These are phyloP conservation scores for Tylopilus intermedius DNA, from an alignment of 768 basidiomycete genomes.

Conservation along the genomic window DNA sequence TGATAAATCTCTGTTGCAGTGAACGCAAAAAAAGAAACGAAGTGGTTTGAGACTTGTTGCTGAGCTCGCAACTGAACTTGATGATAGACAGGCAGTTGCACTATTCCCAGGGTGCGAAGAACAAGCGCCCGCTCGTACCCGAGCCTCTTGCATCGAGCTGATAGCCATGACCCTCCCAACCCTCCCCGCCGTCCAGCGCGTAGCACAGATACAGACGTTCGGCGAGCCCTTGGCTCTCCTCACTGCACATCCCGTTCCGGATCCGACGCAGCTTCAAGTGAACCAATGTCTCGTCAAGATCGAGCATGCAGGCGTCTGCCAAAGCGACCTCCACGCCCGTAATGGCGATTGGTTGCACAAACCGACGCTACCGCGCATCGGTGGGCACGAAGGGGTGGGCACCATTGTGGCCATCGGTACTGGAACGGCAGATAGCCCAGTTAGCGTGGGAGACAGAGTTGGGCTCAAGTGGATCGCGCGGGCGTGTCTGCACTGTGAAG, in stretches of 20 bases:
- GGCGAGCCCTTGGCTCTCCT: slow-evolving; percentile 13
- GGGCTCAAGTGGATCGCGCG: slow-evolving; percentile 43
- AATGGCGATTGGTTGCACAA: slow-evolving; percentile 35
- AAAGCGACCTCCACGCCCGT: slow-evolving; percentile 37
- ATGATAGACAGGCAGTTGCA: background rate
- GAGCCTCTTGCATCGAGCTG: too few relatives aligned
- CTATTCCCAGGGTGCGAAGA: too few relatives aligned
- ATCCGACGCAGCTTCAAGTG: slow-evolving; percentile 13
- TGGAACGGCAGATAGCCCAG: slow-evolving; percentile 25
- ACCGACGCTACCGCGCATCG: slow-evolving; percentile 31
- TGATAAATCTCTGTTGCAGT: too few relatives aligned
- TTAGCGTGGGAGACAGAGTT: slow-evolving; percentile 37
- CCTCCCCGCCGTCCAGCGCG: slow-evolving; percentile 24
- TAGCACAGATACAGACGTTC: slow-evolving; percentile 18
- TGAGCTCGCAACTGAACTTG: too few relatives aligned
- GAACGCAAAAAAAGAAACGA: too few relatives aligned
- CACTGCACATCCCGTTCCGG: slow-evolving; percentile 15
- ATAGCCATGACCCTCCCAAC: background rate
- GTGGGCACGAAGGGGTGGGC: slow-evolving; percentile 48
- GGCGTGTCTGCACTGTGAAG: slow-evolving; percentile 37
- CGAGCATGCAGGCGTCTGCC: slow-evolving; percentile 40
- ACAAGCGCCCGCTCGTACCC: background rate
- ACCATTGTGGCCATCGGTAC: slow-evolving; percentile 40
- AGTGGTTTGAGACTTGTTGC: too few relatives aligned
- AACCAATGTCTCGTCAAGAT: slow-evolving; percentile 38